phyloP scores from a whole-genome alignment of 179 eudicot species.

The Camellia oleifera region DNA sequence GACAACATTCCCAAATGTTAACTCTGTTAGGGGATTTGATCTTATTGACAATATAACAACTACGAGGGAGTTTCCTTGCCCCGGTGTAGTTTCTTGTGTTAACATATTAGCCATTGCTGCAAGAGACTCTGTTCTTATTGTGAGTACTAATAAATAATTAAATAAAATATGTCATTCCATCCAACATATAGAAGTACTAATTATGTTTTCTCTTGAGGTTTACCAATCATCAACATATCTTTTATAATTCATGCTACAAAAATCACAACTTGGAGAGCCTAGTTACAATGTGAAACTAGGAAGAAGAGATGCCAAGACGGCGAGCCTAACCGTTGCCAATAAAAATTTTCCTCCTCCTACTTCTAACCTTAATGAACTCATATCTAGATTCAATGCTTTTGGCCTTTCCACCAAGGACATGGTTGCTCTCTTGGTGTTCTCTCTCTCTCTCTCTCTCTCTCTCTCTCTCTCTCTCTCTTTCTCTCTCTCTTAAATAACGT shows the following conservation, averaged over 20 bases:
- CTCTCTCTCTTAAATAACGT: too few species aligned
- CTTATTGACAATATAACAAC: too few species aligned
- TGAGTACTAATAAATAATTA: slow-evolving; percentile 24
- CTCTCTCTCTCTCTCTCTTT: too few species aligned
- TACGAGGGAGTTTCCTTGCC: too few species aligned
- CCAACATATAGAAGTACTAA: too few species aligned
- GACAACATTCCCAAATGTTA: slow-evolving; percentile 50
- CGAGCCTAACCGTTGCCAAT: slow-evolving; percentile 59
- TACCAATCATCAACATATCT: too few species aligned
- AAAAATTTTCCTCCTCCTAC: slow-evolving; percentile 65
- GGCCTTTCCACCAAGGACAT: slow-evolving; percentile 71
- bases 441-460: neutral
- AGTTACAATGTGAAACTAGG: slow-evolving; percentile 68
- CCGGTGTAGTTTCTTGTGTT: too few species aligned
- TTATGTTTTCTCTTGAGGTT: too few species aligned
- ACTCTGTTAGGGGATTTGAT: slow-evolving; percentile 63
- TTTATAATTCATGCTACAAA: too few species aligned
- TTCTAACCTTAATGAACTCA: slow-evolving; percentile 48
- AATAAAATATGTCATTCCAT: slow-evolving; percentile 8
- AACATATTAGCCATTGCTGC: slow-evolving; percentile 59
- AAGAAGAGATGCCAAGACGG: slow-evolving; percentile 70
- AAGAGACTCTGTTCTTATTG: slow-evolving; percentile 60
- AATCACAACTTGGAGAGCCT: slow-evolving; percentile 64
- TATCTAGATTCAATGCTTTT: slow-evolving; percentile 44
- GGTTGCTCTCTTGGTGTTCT: slow-evolving; percentile 67